Base-by-base conservation (phyloP, 495 filamentous ascomycete species). In the Daldinia bambusicola region DNA sequence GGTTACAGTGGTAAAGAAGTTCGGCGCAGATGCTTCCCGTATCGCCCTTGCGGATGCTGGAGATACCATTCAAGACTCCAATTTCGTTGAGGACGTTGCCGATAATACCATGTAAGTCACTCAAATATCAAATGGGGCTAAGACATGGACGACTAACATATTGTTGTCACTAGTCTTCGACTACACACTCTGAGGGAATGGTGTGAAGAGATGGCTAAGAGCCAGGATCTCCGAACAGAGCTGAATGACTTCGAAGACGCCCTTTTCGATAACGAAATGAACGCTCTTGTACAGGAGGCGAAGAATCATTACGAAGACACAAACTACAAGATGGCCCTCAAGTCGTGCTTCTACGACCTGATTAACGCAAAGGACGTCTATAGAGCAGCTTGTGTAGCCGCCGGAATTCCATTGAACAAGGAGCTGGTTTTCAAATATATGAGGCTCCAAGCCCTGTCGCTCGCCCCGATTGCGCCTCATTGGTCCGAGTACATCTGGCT, bases 401-500 rank as follows among this genome's bases (percentile, higher is more conserved):
- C 91, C 7, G 90, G 90, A 31, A 85, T 94, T 36, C 88, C 91
- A 69, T 94, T 98, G 88, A 92, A 97, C 84, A 88, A 87, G 67
- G 89, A 91, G 70, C 81, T 94, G 40, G 83, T 93, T 13, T 75
- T 84, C 67, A 86, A 89, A 70, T 99, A 97, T 79, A 88, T 95
- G 64, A 89, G 93, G 77, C 86, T 95, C n/a, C 95, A 98, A 80
- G 89, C 92, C 57, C 85, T 95, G 41, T 82, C 95, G 69, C 81
- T 97, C 57, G 55, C 71, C 16, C 70, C 71, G 8, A 72, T 80
- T 95, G 91, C 94, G 9, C 95, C 95, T 57, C 95, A 99, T 82
- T 99, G 93, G 92, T 85, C 93, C 57, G 95, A 98, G 73, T 92
- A 96, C 77, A 88, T 99, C 75, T 98, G 93, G 92, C 87, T 89